Percentiles rank a stretch among this genome's conserved stretches.
These are phyloP conservation scores for Chaetomium cochliodes DNA, from an alignment of 495 filamentous ascomycete species.

Conservation along the genomic window DNA sequence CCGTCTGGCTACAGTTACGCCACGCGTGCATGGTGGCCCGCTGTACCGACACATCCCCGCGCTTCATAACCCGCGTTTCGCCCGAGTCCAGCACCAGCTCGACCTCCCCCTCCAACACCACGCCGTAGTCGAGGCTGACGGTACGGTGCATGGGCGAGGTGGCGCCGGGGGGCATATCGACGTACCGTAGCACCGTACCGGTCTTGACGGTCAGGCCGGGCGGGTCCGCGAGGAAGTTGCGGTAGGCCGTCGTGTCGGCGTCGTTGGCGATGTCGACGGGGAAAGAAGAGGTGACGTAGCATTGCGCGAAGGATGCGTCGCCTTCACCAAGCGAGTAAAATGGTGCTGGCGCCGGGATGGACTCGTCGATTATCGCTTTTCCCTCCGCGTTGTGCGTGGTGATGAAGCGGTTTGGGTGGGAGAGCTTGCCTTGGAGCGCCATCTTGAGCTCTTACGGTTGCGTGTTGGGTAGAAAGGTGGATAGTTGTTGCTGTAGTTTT, in stretches of 20 bases:
- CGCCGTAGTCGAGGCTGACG: slow-evolving; percentile 62
- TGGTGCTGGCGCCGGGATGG: slow-evolving; percentile 42
- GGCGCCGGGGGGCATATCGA: slow-evolving; percentile 50
- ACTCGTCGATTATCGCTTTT: slow-evolving; percentile 43
- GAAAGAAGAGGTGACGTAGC: slow-evolving; percentile 38
- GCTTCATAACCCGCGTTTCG: slow-evolving; percentile 46
- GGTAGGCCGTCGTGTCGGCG: slow-evolving; percentile 41
- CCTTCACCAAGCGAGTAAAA: slow-evolving; percentile 37
- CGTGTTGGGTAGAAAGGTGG: too few species aligned
- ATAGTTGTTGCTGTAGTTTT: too few species aligned
- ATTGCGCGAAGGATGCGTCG: slow-evolving; percentile 39
- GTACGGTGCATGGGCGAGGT: slow-evolving; percentile 59
- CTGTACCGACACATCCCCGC: slow-evolving; percentile 45
- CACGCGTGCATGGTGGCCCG: slow-evolving; percentile 60
- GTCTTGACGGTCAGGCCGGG: slow-evolving; percentile 37
- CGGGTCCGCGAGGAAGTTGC: slow-evolving; percentile 37
- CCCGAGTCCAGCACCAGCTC: slow-evolving; percentile 56
- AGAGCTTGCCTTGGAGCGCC: slow-evolving; percentile 26
- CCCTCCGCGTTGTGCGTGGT: slow-evolving; percentile 44
- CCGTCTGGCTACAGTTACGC: slow-evolving; percentile 52
- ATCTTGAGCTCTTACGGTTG: too few species aligned
- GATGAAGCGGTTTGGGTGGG: slow-evolving; percentile 43
- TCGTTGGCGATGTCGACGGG: slow-evolving; percentile 37
- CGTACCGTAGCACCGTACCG: slow-evolving; percentile 50
- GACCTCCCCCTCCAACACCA: slow-evolving; percentile 62